Evolutionary conservation across 495 filamentous ascomycete genomes (phyloP).

Genomic region (Pseudomonodictys pantanalensis): DNA sequence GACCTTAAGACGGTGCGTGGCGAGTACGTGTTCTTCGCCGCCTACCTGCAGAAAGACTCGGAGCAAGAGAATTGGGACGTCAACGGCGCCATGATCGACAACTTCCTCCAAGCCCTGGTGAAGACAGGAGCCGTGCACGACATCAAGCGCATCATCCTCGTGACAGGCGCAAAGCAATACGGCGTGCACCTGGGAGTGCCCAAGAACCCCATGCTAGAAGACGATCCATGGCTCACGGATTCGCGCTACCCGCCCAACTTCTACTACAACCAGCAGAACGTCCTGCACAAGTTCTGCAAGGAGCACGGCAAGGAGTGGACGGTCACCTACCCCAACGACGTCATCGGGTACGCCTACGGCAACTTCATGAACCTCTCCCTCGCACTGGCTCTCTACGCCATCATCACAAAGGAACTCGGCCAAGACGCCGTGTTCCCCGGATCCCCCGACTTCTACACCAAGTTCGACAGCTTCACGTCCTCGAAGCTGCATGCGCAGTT

Average conservation of each 20-base stretch:
- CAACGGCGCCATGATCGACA: slow-evolving; percentile 49
- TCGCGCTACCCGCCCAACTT: slow-evolving; percentile 31
- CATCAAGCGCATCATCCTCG: slow-evolving; percentile 53
- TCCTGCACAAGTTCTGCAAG: slow-evolving; percentile 18
- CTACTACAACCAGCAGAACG: slow-evolving; percentile 36
- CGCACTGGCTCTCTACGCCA: slow-evolving; percentile 51
- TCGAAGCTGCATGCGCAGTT: slow-evolving; percentile 53
- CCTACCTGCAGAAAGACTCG: slow-evolving; percentile 39
- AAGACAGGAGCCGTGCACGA: slow-evolving; percentile 43
- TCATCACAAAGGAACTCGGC: slow-evolving; percentile 49
- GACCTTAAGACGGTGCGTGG: slow-evolving; percentile 20
- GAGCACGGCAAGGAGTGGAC: slow-evolving; percentile 38
- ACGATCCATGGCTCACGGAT: slow-evolving; percentile 44
- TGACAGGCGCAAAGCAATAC: slow-evolving; percentile 57
- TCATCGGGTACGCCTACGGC: slow-evolving; percentile 47
- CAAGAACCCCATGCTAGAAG: slow-evolving; percentile 49
- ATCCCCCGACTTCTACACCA: slow-evolving; percentile 47
- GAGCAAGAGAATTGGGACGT: slow-evolving; percentile 48
- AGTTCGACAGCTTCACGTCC: slow-evolving; percentile 53
- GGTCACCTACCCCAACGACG: slow-evolving; percentile 56
- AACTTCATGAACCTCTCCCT: slow-evolving; percentile 60
- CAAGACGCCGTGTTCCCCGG: slow-evolving; percentile 50
- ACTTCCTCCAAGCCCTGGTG: slow-evolving; percentile 51
- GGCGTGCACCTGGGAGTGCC: slow-evolving; percentile 53
- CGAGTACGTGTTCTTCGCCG: slow-evolving; percentile 37